Evolutionary conservation across 306 rosid species (phyloP).

Genomic region (Prunus armeniaca): DNA sequence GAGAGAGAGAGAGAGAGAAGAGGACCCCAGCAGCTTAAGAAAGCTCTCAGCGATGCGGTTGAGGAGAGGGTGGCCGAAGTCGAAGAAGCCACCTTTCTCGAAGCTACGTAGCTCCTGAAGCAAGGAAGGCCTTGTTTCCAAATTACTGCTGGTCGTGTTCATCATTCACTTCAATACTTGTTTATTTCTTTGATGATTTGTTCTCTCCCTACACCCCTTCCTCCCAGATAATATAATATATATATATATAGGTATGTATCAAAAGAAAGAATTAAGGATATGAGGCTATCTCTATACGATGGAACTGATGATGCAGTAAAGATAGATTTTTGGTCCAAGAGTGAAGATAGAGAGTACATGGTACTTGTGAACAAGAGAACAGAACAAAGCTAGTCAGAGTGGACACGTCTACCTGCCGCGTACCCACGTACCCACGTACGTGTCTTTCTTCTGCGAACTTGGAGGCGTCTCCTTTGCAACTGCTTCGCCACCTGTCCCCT

Average conservation of each 20-base stretch:
- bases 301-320: neutral
- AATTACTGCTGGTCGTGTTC: slow-evolving; percentile 23
- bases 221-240: too few species aligned
- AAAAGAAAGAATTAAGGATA: too few species aligned
- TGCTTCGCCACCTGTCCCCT: slow-evolving; percentile 22
- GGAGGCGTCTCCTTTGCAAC: slow-evolving; percentile 22
- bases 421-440: slow-evolving; percentile 34
- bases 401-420: slow-evolving; percentile 27
- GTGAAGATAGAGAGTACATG: too few species aligned
- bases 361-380: neutral
- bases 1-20: neutral
- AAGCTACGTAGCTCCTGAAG: slow-evolving; percentile 56
- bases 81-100: slow-evolving; percentile 51
- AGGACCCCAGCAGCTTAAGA: slow-evolving; percentile 74
- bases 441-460: slow-evolving; percentile 5
- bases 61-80: slow-evolving; percentile 92
- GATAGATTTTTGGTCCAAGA: neutral
- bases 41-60: slow-evolving; percentile 79
- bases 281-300: neutral
- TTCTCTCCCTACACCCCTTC: too few species aligned
- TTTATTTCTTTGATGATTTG: neutral
- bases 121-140: slow-evolving; percentile 49
- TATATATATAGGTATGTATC: too few species aligned
- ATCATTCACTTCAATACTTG: neutral
- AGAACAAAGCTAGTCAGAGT: neutral